Conservation (phyloP, 352 stramenopile genomes). For the Phytophthora citrophthora region DNA sequence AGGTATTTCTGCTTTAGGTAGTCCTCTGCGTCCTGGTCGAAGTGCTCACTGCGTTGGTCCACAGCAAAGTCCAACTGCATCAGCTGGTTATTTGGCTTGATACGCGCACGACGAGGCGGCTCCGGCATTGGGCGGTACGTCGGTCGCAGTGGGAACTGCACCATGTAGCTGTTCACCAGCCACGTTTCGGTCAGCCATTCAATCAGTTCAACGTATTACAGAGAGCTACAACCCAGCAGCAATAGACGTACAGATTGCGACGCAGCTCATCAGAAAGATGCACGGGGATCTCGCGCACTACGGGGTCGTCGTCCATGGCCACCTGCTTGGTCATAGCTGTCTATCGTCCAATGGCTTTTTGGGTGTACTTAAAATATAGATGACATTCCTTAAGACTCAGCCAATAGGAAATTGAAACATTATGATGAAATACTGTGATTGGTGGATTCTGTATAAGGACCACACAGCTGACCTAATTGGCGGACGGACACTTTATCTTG, state of each 20-base stretch:
- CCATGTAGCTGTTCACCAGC: conserved; percentile 57
- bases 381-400: too few relatives aligned
- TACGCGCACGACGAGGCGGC: conserved; percentile 57
- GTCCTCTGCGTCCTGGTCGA: conserved; percentile 80
- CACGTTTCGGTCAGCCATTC: conserved; percentile 1
- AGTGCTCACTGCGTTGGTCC: conserved; percentile 75
- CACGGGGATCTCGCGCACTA: conserved; percentile 86
- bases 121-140: conserved; percentile 79
- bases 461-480: neutral
- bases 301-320: conserved; percentile 65
- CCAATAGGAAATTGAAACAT: too few relatives aligned
- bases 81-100: conserved; percentile 80
- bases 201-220: conserved; percentile 3
- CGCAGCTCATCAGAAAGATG: conserved; percentile 77
- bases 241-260: conserved; percentile 62
- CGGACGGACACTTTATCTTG: conserved; percentile 15
- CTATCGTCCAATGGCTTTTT: conserved; percentile 35
- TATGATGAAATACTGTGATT: too few relatives aligned
- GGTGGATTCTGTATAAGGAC: too few relatives aligned
- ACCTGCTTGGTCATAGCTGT: conserved; percentile 18
- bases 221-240: neutral
- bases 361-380: too few relatives aligned
- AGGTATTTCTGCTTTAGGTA: conserved; percentile 81
- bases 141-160: conserved; percentile 83
- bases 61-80: conserved; percentile 82